Evolutionary conservation across 345 rosid species (phyloP).

Genomic region (Eucalyptus sp.): DNA sequence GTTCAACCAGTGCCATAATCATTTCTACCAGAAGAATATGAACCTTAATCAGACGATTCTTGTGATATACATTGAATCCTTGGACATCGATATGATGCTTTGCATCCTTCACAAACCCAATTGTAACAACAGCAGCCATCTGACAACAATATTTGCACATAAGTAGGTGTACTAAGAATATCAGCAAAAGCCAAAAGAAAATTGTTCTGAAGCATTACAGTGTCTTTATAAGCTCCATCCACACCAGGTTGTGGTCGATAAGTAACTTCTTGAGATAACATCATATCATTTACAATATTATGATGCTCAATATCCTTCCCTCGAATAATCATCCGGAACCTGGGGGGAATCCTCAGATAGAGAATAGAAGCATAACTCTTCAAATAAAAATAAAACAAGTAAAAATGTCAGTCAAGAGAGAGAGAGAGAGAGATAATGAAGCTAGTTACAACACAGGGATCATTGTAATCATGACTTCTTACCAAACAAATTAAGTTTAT

Average conservation of each 20-base stretch:
- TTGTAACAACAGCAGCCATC: slow-evolving; percentile 65
- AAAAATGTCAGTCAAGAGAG: background rate
- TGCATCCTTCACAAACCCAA: slow-evolving; percentile 97
- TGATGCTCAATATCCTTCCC: slow-evolving; percentile 90
- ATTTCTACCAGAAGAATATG: background rate
- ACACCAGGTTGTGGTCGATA: slow-evolving; percentile 62
- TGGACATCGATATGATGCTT: slow-evolving; percentile 81
- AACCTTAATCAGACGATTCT: slow-evolving; percentile 94
- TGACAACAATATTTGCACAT: slow-evolving; percentile 15
- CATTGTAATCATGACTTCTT: background rate
- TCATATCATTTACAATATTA: slow-evolving; percentile 96
- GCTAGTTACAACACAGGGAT: background rate
- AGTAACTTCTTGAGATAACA: slow-evolving; percentile 63
- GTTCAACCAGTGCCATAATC: background rate
- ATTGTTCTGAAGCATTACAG: slow-evolving; percentile 22
- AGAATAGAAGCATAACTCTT: slow-evolving; percentile 96
- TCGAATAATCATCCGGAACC: slow-evolving; percentile 82
- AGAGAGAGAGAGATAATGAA: background rate
- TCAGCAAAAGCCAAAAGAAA: background rate
- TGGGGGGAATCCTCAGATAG: slow-evolving; percentile 77
- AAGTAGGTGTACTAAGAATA: background rate
- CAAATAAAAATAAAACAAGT: background rate
- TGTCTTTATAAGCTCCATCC: slow-evolving; percentile 40
- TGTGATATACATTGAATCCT: slow-evolving; percentile 92
- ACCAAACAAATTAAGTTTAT: background rate